Percentiles rank a stretch among this genome's conserved stretches.
Evolutionary conservation across 257 asterid genomes (phyloP).

Genomic region (Coffea canephora): DNA sequence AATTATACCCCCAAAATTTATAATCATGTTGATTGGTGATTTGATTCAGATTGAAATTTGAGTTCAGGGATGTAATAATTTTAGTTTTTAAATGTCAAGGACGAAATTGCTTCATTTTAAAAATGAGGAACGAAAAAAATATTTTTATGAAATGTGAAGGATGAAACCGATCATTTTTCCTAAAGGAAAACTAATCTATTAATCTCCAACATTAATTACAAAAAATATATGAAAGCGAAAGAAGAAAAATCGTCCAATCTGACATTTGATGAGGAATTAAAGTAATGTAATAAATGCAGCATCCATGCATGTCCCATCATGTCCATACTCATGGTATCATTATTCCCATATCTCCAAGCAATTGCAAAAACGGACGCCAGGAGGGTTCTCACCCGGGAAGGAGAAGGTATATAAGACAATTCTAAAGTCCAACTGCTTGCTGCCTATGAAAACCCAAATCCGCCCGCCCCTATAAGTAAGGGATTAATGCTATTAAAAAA

Average conservation of each 20-base stretch:
- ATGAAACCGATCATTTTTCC: no score
- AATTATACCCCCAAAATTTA: no score
- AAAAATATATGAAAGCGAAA: background rate
- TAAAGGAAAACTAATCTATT: no score
- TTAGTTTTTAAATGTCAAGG: no score
- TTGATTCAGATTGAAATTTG: no score
- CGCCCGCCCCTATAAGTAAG: background rate
- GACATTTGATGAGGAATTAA: background rate
- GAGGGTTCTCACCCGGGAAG: no score
- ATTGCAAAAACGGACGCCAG: no score
- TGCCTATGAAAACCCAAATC: background rate
- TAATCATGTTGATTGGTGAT: no score
- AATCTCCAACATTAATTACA: background rate
- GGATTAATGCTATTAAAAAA: background rate
- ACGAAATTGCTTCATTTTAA: no score
- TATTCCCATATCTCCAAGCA: background rate
- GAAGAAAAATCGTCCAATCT: background rate
- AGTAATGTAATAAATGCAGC: background rate
- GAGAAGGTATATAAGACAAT: constrained; percentile 5
- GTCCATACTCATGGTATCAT: background rate
- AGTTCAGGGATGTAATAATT: no score
- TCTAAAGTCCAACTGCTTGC: background rate
- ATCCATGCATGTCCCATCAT: background rate
- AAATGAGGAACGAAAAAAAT: no score
- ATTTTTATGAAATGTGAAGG: no score